Base-by-base conservation (phyloP, 495 filamentous ascomycete species). In the Penicillium paxilli region DNA sequence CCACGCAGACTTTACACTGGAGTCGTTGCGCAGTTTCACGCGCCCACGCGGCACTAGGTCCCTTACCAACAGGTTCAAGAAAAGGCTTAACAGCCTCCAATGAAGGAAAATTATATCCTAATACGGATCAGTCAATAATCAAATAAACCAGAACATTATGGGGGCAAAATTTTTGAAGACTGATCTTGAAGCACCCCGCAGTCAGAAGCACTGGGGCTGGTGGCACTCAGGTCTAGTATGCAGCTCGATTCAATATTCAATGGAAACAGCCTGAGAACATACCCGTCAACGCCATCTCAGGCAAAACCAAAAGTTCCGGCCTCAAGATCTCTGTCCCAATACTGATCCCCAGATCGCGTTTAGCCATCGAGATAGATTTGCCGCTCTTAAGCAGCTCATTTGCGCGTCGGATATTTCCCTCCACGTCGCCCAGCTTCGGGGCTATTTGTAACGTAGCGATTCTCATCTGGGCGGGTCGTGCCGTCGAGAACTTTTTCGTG, bases 81-180 rank as follows among this genome's bases (percentile, higher is more conserved):
- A 82, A 89, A 2, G 90, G 90, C 54, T 66, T 75, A 46, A 98
- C 96, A 25, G 90, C 80, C 47, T 86, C 73, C 49, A 89, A 64
- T 17, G 90, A 92, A 22, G 83, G 83, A 74, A 95, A 96, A 66
- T 96, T 96, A 77, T 97, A 98, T 19, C 94, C 92, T 92, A 41
- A 2, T 37, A 5, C 5, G n/a, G 17, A 11, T 23, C 26, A 10
- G 28, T 35, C 3, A 35, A 7, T 32, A 17, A n/a, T n/a, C n/a
- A n/a, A n/a, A n/a, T n/a, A n/a, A n/a, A n/a, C n/a, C n/a, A n/a
- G n/a, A n/a, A n/a, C n/a, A n/a, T n/a, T n/a, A n/a, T n/a, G n/a
- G n/a, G n/a, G n/a, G n/a, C n/a, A n/a, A n/a, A n/a, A n/a, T n/a
- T n/a, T n/a, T n/a, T n/a, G n/a, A n/a, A n/a, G n/a, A n/a, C n/a